Evolutionary conservation across 208 protist genomes (phyloP), one percentile per base, ranked within the genome.

Genomic region (Crithidia expoeki): DNA sequence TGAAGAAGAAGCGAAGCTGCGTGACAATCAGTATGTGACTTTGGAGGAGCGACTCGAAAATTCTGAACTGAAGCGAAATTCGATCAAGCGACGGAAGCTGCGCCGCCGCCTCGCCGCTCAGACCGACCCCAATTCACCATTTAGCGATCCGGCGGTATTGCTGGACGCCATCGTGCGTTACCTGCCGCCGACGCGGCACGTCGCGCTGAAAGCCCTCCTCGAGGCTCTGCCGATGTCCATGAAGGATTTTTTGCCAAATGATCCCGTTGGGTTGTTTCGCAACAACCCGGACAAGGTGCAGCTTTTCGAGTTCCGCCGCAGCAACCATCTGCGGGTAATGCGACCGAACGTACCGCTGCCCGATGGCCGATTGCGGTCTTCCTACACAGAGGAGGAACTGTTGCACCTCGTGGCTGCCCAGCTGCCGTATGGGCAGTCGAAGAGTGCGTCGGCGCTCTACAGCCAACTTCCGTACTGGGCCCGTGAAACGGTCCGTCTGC

Each of bases 231-330:
- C 83, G 21, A 57, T 50, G 28, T 44, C 63, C 1, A 53, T 92
- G 34, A 27, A 66, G 1, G 83, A 88, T 42, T 86, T 88, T 42
- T 49, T 92, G 32, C 86, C 86, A 0, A 44, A 68, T 28, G 72
- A 74, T 30, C 67, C 71, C 14, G 27, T 77, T 44, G 17, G 70
- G 46, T 46, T 92, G 4, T 85, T 86, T 62, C 57, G 53, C 32
- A 74, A 73, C 27, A 65, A 64, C 30, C 74, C 76, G 1, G 55
- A 78, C 47, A 86, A 85, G 62, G 73, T 90, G 47, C 66, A 68
- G 36, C n/a, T 93, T 19, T 93, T 93, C 63, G 87, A 93, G 68
- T 89, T 76, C 53, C 78, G 82, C 14, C 68, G 72, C 50, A 63
- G 58, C 33, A 55, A 88, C 33, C 67, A 78, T 61, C 33, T 90